Conservation (phyloP, 352 stramenopile genomes). For the Peronospora farinosa region DNA sequence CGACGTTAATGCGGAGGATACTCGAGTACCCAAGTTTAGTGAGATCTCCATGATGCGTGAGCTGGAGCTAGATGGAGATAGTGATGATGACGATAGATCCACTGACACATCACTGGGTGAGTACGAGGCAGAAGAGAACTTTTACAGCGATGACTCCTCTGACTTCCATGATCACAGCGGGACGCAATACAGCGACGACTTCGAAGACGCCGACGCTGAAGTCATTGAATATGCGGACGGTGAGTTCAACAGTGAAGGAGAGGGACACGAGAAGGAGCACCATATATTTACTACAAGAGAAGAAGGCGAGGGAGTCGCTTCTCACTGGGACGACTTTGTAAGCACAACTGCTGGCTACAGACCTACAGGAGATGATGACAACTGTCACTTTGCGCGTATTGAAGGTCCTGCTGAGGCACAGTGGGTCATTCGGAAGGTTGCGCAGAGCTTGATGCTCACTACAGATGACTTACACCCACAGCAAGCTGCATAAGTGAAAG, state of each 20-base stretch:
- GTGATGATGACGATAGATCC: constrained; percentile 28
- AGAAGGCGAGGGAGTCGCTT: constrained; percentile 8
- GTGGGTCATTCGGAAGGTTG: constrained; percentile 71
- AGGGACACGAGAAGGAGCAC: constrained; percentile 12
- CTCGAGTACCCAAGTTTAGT: constrained; percentile 27
- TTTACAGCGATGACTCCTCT: constrained; percentile 73
- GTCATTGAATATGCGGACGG: constrained; percentile 75
- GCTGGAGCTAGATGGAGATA: constrained; percentile 48
- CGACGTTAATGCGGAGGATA: constrained; percentile 23
- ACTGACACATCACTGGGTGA: constrained; percentile 59
- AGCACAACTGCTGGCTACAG: constrained; percentile 1
- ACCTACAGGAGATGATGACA: constrained; percentile 12
- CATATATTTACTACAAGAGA: not conserved
- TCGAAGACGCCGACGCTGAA: constrained; percentile 69
- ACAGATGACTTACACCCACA: constrained; percentile 33
- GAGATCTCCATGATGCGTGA: constrained; percentile 60
- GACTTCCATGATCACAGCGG: constrained; percentile 65
- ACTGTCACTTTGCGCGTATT: constrained; percentile 4
- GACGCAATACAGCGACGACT: constrained; percentile 77
- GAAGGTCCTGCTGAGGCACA: constrained; percentile 48
- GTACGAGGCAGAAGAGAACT: constrained; percentile 78
- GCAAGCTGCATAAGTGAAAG: constrained; percentile 12
- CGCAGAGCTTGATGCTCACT: constrained; percentile 60
- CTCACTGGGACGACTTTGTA: constrained; percentile 4
- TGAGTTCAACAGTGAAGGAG: constrained; percentile 44